A percentile compares a stretch with the other conserved stretches of the same genome.
Conservation (phyloP, 2,329 filamentous ascomycete genomes). For the Colletotrichum sp. region DNA sequence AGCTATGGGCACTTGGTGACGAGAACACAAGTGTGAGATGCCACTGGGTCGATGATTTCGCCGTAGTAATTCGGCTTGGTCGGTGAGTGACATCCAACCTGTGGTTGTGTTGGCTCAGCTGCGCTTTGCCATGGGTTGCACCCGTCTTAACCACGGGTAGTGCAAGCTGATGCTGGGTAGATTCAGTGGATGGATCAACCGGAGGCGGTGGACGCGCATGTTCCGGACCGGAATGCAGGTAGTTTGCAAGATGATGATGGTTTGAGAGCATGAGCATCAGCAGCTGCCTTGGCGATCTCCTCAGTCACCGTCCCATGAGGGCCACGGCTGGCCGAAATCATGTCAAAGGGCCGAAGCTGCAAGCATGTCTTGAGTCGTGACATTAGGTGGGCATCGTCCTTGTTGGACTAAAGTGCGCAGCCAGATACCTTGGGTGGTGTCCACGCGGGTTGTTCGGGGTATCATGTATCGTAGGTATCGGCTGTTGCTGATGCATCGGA, state of each 20-base stretch:
- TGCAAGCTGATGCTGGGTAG: neutral
- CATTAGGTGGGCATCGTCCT: neutral
- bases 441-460: neutral
- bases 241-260: conserved; percentile 6
- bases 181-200: neutral
- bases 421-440: neutral
- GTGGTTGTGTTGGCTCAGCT: neutral
- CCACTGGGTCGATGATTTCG: neutral
- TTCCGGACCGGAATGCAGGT: conserved; percentile 2
- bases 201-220: neutral
- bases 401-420: neutral
- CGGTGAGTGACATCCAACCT: neutral
- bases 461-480: neutral
- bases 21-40: neutral
- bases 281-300: neutral
- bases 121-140: neutral
- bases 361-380: conserved; percentile 7
- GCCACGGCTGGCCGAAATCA: neutral
- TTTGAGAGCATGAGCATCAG: neutral
- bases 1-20: neutral
- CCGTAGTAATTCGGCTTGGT: neutral
- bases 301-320: neutral
- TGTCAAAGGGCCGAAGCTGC: neutral
- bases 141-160: neutral
- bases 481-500: neutral